Conservation (phyloP, 345 rosid species). For the Anastatica hierochuntica region DNA sequence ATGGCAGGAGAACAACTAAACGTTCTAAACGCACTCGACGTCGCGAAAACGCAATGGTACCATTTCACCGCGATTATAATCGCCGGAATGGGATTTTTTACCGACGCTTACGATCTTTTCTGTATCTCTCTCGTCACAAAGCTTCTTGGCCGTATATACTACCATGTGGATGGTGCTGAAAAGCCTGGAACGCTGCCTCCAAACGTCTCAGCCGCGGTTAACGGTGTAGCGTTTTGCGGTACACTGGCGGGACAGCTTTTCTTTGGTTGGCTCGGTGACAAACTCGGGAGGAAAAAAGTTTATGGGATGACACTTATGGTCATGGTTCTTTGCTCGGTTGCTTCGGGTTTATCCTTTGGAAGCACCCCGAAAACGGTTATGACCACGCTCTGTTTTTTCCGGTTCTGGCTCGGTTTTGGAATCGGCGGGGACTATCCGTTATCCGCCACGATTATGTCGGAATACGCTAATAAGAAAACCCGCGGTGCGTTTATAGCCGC, state of each 20-base stretch:
- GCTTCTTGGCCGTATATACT: slow-evolving; percentile 67
- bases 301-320: slow-evolving; percentile 67
- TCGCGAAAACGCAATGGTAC: no score
- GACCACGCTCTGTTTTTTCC: slow-evolving; percentile 64
- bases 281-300: no score
- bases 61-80: slow-evolving; percentile 65
- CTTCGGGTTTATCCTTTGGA: slow-evolving; percentile 65
- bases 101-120: slow-evolving; percentile 75
- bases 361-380: slow-evolving; percentile 35
- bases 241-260: no score
- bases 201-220: slow-evolving; percentile 63
- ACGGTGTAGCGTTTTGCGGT: slow-evolving; percentile 67
- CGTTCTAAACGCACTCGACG: slow-evolving; percentile 62
- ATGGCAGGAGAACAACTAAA: slow-evolving; percentile 47
- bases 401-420: slow-evolving; percentile 85
- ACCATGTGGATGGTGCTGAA: no score
- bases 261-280: no score
- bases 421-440: slow-evolving; percentile 80
- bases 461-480: no score
- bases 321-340: slow-evolving; percentile 58
- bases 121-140: slow-evolving; percentile 76
- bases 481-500: slow-evolving; percentile 87
- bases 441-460: slow-evolving; percentile 81
- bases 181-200: slow-evolving; percentile 66
- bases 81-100: slow-evolving; percentile 85